Evolutionary conservation across 1,139 yeast species (phyloP).

Genomic region (Scheffersomyces parashehatae): DNA sequence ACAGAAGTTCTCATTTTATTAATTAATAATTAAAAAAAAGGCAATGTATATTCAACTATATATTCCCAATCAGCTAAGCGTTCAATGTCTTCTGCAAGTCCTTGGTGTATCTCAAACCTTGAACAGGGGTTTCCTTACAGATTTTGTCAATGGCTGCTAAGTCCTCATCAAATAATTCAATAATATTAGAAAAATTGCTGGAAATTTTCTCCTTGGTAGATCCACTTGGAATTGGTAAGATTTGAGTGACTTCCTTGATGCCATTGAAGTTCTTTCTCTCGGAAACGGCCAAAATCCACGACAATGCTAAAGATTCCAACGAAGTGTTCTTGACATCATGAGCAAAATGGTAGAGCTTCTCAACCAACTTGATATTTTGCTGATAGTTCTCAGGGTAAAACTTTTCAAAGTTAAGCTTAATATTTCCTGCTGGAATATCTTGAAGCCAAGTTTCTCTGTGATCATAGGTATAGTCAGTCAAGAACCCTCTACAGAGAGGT

Average conservation of each 20-base stretch:
- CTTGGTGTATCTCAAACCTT: slow-evolving; percentile 49
- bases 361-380: slow-evolving; percentile 49
- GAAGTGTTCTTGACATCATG: slow-evolving; percentile 45
- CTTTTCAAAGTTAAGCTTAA: slow-evolving; percentile 22
- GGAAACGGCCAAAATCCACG: slow-evolving; percentile 57
- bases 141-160: slow-evolving; percentile 48
- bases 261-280: slow-evolving; percentile 24
- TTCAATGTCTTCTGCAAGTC: too few species aligned
- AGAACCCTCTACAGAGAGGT: slow-evolving; percentile 73
- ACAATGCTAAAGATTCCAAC: slow-evolving; percentile 66
- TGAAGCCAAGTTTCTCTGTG: slow-evolving; percentile 43
- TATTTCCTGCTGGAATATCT: slow-evolving; percentile 55
- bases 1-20: too few species aligned
- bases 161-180: slow-evolving; percentile 52
- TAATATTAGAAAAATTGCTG: slow-evolving; percentile 50
- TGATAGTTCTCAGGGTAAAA: slow-evolving; percentile 56
- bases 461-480: slow-evolving; percentile 58
- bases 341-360: slow-evolving; percentile 44
- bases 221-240: slow-evolving; percentile 79
- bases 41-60: too few species aligned
- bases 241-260: slow-evolving; percentile 47
- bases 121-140: slow-evolving; percentile 34
- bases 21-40: too few species aligned
- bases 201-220: slow-evolving; percentile 55
- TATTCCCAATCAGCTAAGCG: too few species aligned